Conservation (phyloP, 2,329 filamentous ascomycete genomes). For the Trichoderma cornu-damae region DNA sequence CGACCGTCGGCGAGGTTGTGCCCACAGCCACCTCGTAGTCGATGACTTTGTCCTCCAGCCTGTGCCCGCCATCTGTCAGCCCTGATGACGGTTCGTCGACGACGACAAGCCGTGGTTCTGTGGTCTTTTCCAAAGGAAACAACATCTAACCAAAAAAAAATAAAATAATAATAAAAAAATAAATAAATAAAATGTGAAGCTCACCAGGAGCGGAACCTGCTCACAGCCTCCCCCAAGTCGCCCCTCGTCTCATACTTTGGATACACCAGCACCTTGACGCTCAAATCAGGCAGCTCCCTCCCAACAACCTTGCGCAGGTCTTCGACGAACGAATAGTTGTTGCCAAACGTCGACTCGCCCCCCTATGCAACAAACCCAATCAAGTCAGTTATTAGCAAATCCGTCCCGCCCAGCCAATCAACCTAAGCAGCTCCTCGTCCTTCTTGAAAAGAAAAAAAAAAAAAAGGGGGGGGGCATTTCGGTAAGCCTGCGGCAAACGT, state of each 20-base stretch:
- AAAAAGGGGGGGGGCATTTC: too few species aligned
- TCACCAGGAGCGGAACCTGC: conserved; percentile 69
- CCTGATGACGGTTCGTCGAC: background rate
- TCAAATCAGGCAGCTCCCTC: conserved; percentile 61
- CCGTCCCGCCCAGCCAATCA: background rate
- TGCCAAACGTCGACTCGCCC: conserved; percentile 70
- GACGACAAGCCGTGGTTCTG: too few species aligned
- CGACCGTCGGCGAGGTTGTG: conserved; percentile 77
- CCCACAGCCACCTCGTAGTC: conserved; percentile 82
- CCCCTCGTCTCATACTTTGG: conserved; percentile 79
- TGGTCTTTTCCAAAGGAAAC: too few species aligned
- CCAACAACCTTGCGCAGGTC: conserved; percentile 62
- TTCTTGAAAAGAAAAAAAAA: too few species aligned
- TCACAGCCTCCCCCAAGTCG: conserved; percentile 65
- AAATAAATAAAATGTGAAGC: conserved; percentile 19
- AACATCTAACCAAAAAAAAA: too few species aligned
- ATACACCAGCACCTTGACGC: conserved; percentile 65
- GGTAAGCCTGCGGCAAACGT: too few species aligned
- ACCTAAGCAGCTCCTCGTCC: too few species aligned
- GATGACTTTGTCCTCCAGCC: conserved; percentile 87
- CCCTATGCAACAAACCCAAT: conserved; percentile 44
- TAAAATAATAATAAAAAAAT: background rate
- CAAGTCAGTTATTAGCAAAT: background rate
- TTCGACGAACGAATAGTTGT: conserved; percentile 60
- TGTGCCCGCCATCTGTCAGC: conserved; percentile 30